Evolutionary conservation across 805 yeast species (phyloP).

Genomic region (Suhomyces pyralidae): DNA sequence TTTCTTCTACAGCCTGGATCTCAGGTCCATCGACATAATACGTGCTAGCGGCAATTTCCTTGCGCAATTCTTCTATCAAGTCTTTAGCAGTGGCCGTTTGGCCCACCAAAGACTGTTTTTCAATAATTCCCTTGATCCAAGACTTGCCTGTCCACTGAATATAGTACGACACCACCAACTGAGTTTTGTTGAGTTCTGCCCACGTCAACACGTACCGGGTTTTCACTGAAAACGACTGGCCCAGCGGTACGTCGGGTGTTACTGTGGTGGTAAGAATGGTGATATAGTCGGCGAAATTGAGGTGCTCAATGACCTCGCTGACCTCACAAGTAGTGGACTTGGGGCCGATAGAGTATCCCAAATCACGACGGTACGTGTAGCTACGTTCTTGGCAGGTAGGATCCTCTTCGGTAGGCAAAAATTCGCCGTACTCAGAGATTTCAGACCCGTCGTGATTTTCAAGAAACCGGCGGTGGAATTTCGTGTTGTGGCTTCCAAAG

Average conservation of each 20-base stretch:
- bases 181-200: conserved; percentile 57
- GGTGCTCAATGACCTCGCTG: conserved; percentile 54
- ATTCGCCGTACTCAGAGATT: conserved; percentile 41
- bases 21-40: conserved; percentile 19
- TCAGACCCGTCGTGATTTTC: conserved; percentile 64
- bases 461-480: conserved; percentile 40
- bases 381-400: conserved; percentile 41
- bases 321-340: conserved; percentile 68
- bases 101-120: conserved; percentile 70
- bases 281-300: conserved; percentile 46
- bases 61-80: conserved; percentile 46
- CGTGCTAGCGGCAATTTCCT: conserved; percentile 26
- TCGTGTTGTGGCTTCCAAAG: conserved; percentile 57
- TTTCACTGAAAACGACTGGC: conserved; percentile 59
- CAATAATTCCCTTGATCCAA: conserved; percentile 76
- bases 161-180: conserved; percentile 48
- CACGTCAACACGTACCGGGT: conserved; percentile 60
- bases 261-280: conserved; percentile 55
- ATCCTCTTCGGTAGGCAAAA: conserved; percentile 36
- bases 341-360: conserved; percentile 70
- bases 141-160: conserved; percentile 74
- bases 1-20: conserved; percentile 2
- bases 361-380: conserved; percentile 61
- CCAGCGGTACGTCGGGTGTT: conserved; percentile 85
- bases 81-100: conserved; percentile 61